Percentiles rank a stretch among this genome's conserved stretches.
Evolutionary conservation across 306 rosid genomes (phyloP).

Genomic region (Canavalia gladiata): DNA sequence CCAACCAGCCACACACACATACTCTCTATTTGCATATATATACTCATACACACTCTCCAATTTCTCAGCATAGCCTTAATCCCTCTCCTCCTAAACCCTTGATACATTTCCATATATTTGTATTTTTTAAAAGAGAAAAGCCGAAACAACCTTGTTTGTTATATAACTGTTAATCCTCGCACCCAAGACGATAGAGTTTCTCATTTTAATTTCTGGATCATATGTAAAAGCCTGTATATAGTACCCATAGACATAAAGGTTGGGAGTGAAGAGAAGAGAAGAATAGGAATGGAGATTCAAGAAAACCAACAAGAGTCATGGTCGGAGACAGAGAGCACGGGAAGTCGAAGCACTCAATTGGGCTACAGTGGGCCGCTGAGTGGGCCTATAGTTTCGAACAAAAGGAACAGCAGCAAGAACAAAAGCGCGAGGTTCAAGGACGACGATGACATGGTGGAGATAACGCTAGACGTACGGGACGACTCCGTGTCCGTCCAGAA

Average conservation of each 20-base stretch:
- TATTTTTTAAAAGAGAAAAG: not conserved
- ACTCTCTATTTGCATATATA: not conserved
- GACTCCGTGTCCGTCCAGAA: constrained; percentile 74
- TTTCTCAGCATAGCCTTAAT: not conserved
- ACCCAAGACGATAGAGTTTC: not conserved
- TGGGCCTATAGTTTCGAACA: constrained; percentile 59
- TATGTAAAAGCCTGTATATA: not conserved
- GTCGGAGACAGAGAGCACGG: constrained; percentile 69
- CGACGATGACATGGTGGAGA: constrained; percentile 73
- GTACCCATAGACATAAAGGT: no score
- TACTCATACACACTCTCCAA: not conserved
- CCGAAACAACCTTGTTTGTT: not conserved
- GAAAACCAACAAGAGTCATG: constrained; percentile 64
- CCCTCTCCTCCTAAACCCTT: not conserved
- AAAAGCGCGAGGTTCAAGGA: constrained; percentile 64
- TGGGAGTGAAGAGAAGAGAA: not conserved
- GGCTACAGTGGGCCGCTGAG: constrained; percentile 73
- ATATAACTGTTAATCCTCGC: not conserved
- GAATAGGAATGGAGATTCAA: constrained; percentile 66
- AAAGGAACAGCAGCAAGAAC: constrained; percentile 59
- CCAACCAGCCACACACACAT: not conserved
- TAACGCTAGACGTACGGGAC: constrained; percentile 76
- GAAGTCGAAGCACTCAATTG: constrained; percentile 54
- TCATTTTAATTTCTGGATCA: not conserved
- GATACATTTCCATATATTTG: not conserved